Evolutionary conservation across 805 yeast genomes (phyloP).

Genomic region (Blastobotrys parvus): DNA sequence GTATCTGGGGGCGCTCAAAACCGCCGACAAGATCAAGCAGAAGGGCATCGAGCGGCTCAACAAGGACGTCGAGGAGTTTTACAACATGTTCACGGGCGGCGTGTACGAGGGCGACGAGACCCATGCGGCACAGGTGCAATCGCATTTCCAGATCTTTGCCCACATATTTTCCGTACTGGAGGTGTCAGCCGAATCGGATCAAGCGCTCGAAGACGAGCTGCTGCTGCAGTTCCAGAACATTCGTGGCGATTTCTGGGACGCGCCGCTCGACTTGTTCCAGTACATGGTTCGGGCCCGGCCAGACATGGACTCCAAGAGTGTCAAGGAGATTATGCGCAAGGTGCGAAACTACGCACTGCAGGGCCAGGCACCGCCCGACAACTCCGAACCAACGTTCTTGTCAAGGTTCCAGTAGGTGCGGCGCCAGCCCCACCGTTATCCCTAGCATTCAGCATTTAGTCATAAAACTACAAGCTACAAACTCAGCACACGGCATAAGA

Average conservation of each 20-base stretch:
- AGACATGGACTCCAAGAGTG: constrained; percentile 28
- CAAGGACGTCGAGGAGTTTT: constrained; percentile 52
- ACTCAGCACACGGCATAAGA: too few species aligned
- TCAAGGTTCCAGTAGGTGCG: constrained; percentile 10
- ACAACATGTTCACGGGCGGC: constrained; percentile 42
- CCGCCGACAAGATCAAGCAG: constrained; percentile 33
- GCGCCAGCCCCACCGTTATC: too few species aligned
- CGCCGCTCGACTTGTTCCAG: constrained; percentile 62
- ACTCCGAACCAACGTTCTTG: constrained; percentile 11
- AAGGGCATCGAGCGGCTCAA: constrained; percentile 42
- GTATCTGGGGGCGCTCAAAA: constrained; percentile 41
- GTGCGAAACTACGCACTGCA: constrained; percentile 19
- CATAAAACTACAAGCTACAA: too few species aligned
- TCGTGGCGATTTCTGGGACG: constrained; percentile 61
- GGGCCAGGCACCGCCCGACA: constrained; percentile 10
- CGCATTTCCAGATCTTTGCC: constrained; percentile 52
- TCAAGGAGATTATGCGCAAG: constrained; percentile 26
- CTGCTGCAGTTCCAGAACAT: constrained; percentile 53
- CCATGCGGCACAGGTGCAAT: constrained; percentile 31
- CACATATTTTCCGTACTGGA: constrained; percentile 49
- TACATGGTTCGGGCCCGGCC: constrained; percentile 45
- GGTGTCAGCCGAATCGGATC: too few species aligned
- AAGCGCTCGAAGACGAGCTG: constrained; percentile 34
- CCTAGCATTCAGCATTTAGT: too few species aligned
- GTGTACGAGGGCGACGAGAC: constrained; percentile 25